These are phyloP conservation scores for Ajuga chamaepitys DNA, from an alignment of 257 asterid species.

Conservation along the genomic window DNA sequence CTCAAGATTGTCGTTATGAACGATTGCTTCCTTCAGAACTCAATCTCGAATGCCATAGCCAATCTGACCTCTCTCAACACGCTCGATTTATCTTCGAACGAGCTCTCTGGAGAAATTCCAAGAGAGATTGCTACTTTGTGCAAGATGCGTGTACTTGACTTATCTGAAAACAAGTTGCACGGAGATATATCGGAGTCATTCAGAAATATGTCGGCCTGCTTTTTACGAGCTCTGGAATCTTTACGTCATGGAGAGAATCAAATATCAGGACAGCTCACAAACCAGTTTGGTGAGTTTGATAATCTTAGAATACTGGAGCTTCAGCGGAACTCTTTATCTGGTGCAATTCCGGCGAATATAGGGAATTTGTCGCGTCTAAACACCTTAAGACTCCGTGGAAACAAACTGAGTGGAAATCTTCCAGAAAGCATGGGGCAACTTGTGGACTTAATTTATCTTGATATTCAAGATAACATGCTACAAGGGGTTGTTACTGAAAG, in stretches of 20 bases:
- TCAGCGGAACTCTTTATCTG: not conserved
- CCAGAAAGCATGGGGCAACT: not conserved
- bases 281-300: conserved; percentile 14
- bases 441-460: not conserved
- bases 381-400: not conserved
- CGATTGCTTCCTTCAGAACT: conserved; percentile 9
- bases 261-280: conserved; percentile 20
- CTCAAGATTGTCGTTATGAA: not conserved
- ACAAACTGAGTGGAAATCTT: not conserved
- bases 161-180: conserved; percentile 4
- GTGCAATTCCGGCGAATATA: conserved; percentile 18
- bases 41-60: conserved; percentile 15
- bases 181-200: conserved; percentile 24
- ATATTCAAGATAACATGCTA: not conserved
- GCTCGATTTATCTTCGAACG: conserved; percentile 1
- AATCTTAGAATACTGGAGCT: not conserved
- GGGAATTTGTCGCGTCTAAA: not conserved
- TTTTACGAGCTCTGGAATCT: not conserved
- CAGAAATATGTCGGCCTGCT: conserved; percentile 18
- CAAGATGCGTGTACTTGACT: not conserved
- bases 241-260: not conserved
- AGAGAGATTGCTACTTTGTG: conserved; percentile 16
- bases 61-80: conserved; percentile 18
- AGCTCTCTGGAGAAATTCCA: conserved; percentile 25
- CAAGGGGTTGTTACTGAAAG: not conserved